Conservation (phyloP, 2,329 filamentous ascomycete genomes). For the Westerdykella aurantiaca region DNA sequence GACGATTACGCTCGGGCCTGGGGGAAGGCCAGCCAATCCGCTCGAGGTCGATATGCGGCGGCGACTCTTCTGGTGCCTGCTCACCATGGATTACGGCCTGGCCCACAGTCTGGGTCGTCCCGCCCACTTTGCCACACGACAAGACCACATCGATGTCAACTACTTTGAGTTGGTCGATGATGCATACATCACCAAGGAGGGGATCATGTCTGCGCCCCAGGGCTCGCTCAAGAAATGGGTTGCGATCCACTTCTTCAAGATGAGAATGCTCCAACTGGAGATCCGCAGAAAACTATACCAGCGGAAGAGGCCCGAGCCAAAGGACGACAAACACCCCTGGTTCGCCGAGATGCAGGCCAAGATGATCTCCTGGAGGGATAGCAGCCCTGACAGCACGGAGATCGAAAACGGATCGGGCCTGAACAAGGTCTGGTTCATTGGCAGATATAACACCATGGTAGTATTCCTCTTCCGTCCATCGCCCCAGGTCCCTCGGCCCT, state of each 20-base stretch:
- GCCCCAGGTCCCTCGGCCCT: conserved; percentile 84
- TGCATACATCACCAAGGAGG: conserved; percentile 70
- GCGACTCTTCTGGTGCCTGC: conserved; percentile 79
- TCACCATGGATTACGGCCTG: conserved; percentile 82
- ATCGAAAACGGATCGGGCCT: conserved; percentile 63
- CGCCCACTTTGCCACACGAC: conserved; percentile 72
- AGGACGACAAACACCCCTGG: conserved; percentile 79
- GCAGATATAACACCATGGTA: conserved; percentile 78
- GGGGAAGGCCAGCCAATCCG: conserved; percentile 57
- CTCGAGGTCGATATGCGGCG: conserved; percentile 85
- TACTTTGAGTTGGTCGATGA: conserved; percentile 83
- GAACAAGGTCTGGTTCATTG: conserved; percentile 71
- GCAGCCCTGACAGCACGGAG: conserved; percentile 54
- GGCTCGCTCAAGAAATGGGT: conserved; percentile 78
- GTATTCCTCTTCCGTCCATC: conserved; percentile 85
- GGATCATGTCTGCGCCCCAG: conserved; percentile 63
- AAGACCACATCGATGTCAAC: conserved; percentile 76
- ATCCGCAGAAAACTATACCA: conserved; percentile 83
- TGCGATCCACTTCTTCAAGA: conserved; percentile 88
- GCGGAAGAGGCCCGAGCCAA: conserved; percentile 69
- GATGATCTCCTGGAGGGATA: conserved; percentile 71
- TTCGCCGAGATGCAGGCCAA: conserved; percentile 74
- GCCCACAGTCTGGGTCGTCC: conserved; percentile 84
- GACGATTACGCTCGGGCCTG: conserved; percentile 64
- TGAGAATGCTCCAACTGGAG: conserved; percentile 81